Base-by-base conservation (phyloP, 2,329 filamentous ascomycete species). In the Curvularia verruculosa region DNA sequence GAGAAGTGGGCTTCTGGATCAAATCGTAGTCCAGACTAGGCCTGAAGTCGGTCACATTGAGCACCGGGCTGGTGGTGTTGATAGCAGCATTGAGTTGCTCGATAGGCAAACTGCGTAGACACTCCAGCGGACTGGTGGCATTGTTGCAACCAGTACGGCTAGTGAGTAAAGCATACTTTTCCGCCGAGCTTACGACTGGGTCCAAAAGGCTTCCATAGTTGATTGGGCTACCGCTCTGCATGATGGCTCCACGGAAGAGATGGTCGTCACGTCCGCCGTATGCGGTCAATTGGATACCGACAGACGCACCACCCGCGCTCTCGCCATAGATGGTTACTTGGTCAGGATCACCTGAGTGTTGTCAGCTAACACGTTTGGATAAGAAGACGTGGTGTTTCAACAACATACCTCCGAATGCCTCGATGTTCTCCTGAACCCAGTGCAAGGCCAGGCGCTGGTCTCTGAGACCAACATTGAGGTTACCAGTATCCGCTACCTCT, bases 61-160 rank as follows among this genome's bases (percentile, higher is more conserved):
- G 31, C 24, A 65, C 72, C 39, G 48, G 31, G 26, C 59, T 64
- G 1, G 75, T 76, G 15, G 78, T 75, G 59, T 86, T 70, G 73
- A 91, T 80, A 21, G 75, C 75, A 1, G 76, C 64, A 56, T 88
- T 84, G 64, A 90, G 85, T 1, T 77, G 81, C 5, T 83, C 78
- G 70, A 88, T 89, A 26, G 83, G 79, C 1, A 86, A 74, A 1
- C 73, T 73, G 23, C 90, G 86, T 10, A 96, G 83, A 70, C 75
- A 77, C 45, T 74, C 63, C 12, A 77, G 63, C 5, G 61, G 66
- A n/a, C 67, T 64, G 5, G 63, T 56, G 10, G 60, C 54, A 18
- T 64, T 61, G 21, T 39, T 55, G 51, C 77, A 78, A 24, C 52
- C 58, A 26, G 67, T 64, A 26, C 60, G 59, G 46, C 58, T 50